These are phyloP conservation scores for Sarocladium kiliense DNA, from an alignment of 2,329 filamentous ascomycete species.

Conservation along the genomic window DNA sequence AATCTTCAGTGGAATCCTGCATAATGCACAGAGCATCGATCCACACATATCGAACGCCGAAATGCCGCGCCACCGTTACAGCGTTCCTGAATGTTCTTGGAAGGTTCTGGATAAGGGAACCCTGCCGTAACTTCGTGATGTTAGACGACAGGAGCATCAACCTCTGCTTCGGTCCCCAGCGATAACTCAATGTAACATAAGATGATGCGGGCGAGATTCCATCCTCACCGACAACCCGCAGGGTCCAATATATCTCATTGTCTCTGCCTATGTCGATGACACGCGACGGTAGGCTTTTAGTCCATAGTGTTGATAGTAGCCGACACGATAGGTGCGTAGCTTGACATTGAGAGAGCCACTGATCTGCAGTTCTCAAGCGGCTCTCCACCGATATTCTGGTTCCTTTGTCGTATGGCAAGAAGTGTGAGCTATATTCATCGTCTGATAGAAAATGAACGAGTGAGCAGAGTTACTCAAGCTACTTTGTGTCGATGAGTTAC, in stretches of 20 bases:
- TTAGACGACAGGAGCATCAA: background rate
- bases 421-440: background rate
- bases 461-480: background rate
- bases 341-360: background rate
- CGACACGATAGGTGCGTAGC: background rate
- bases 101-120: background rate
- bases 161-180: background rate
- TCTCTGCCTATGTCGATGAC: background rate
- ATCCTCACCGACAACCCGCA: background rate
- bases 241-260: background rate
- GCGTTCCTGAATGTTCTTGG: background rate
- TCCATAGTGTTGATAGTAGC: background rate
- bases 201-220: background rate
- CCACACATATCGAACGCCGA: conserved; percentile 20
- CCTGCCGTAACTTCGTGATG: background rate
- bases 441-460: background rate
- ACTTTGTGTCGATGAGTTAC: background rate
- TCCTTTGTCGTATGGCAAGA: background rate
- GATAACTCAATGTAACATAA: background rate
- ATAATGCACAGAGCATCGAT: conserved; percentile 23
- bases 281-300: background rate
- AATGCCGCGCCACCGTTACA: conserved; percentile 4
- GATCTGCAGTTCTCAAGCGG: background rate
- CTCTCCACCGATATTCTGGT: background rate
- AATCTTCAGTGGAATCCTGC: conserved; percentile 20